Evolutionary conservation across 805 yeast genomes (phyloP).

Genomic region (Wickerhamiella sorbophila): DNA sequence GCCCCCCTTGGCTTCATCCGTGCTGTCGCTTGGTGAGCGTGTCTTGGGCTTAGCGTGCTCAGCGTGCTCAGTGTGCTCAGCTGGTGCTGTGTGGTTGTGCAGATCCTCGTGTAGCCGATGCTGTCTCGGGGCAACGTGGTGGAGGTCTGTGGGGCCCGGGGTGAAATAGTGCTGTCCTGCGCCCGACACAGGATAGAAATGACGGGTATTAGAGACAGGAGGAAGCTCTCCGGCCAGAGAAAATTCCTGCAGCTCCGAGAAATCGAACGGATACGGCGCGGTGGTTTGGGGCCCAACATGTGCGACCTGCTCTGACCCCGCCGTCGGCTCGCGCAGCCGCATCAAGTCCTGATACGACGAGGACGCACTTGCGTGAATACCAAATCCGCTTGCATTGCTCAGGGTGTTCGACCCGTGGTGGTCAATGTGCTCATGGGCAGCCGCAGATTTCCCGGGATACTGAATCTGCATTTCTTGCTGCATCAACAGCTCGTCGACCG

Average conservation of each 20-base stretch:
- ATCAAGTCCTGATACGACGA: neutral
- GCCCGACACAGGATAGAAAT: constrained; percentile 1
- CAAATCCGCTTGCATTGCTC: neutral
- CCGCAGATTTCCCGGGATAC: constrained; percentile 19
- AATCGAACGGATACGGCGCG: constrained; percentile 14
- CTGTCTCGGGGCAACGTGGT: neutral
- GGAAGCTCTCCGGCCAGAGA: constrained; percentile 24
- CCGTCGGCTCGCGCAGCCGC: constrained; percentile 13
- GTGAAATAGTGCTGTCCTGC: constrained; percentile 2
- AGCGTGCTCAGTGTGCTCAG: neutral
- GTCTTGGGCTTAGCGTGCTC: neutral
- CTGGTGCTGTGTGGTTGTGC: neutral
- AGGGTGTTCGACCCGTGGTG: neutral
- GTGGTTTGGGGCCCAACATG: neutral
- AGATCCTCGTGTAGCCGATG: constrained; percentile 2
- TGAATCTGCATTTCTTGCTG: constrained; percentile 28
- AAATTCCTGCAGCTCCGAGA: constrained; percentile 21
- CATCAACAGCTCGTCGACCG: constrained; percentile 28
- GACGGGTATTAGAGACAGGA: constrained; percentile 5
- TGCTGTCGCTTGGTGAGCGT: neutral
- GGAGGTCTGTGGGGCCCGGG: neutral
- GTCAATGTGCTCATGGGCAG: neutral
- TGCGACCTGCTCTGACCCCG: neutral
- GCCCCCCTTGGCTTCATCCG: neutral
- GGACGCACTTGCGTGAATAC: neutral